Conservation (phyloP, 768 basidiomycete genomes). For the Boletus tylopilopsis region DNA sequence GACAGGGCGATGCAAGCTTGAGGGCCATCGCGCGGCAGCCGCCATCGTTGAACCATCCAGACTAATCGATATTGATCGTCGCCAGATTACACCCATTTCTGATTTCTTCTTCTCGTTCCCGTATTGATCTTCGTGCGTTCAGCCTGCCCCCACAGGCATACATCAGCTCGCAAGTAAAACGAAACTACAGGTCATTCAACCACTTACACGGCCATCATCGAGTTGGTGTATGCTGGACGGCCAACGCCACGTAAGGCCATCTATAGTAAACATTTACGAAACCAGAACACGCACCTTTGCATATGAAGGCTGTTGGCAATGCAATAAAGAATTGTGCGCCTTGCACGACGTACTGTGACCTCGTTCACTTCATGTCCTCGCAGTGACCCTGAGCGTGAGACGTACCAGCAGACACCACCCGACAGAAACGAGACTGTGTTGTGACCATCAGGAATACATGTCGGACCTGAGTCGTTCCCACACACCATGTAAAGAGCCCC, state of each 20-base stretch:
- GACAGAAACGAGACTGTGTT: constrained; percentile 1
- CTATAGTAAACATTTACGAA: neutral
- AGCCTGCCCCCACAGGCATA: neutral
- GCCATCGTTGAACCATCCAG: too few relatives aligned
- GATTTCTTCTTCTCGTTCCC: neutral
- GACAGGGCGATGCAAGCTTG: too few relatives aligned
- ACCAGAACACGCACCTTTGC: neutral
- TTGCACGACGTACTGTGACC: neutral
- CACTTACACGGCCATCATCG: constrained; percentile 16
- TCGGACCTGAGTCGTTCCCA: neutral
- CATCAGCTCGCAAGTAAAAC: neutral
- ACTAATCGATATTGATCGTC: constrained; percentile 2
- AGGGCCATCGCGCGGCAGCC: too few relatives aligned
- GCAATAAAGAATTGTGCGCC: neutral
- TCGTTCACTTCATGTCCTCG: neutral
- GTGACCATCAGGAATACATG: neutral
- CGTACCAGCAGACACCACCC: constrained; percentile 10
- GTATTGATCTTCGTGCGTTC: constrained; percentile 9
- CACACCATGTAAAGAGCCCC: constrained; percentile 15
- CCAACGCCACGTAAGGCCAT: neutral
- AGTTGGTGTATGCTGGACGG: constrained; percentile 6
- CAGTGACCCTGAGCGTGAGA: neutral
- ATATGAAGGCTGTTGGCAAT: constrained; percentile 1
- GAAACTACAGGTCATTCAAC: neutral
- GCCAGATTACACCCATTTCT: neutral